Conservation (phyloP, 148 eudicot genomes). For the Fagopyrum tataricum region DNA sequence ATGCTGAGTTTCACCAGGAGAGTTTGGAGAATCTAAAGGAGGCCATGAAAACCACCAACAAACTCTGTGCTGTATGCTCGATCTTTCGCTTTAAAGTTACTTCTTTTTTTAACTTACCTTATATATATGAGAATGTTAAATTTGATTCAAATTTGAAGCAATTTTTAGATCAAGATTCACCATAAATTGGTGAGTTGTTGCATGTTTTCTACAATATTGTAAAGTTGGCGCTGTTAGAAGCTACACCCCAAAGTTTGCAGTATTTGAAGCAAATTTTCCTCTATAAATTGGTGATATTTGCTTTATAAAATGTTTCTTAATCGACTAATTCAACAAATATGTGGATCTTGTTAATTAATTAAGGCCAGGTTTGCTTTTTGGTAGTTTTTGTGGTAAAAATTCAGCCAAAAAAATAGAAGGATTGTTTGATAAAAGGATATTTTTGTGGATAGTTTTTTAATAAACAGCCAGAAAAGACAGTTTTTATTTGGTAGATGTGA, state of each 20-base stretch:
- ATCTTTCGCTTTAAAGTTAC: too few relatives aligned
- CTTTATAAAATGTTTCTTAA: neutral
- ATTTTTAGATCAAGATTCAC: neutral
- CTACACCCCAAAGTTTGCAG: neutral
- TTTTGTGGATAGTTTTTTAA: too few relatives aligned
- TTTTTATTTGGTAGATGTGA: too few relatives aligned
- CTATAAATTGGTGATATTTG: neutral
- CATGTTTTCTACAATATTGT: neutral
- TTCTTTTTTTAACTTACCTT: neutral
- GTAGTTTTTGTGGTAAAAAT: too few relatives aligned
- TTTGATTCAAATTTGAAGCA: too few relatives aligned
- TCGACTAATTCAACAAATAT: neutral
- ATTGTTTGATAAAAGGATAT: too few relatives aligned
- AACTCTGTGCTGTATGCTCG: constrained; percentile 75
- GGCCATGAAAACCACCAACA: constrained; percentile 71
- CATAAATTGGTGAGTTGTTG: neutral
- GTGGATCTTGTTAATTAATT: neutral
- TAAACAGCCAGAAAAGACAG: too few relatives aligned
- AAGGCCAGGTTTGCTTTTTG: too few relatives aligned
- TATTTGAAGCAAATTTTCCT: neutral
- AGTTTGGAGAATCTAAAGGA: constrained; percentile 77
- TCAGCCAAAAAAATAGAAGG: too few relatives aligned
- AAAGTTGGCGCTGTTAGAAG: neutral
- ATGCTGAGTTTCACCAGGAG: constrained; percentile 67
- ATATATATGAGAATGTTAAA: too few relatives aligned